Conservation (phyloP, 345 rosid genomes). For the Garcia nutans region DNA sequence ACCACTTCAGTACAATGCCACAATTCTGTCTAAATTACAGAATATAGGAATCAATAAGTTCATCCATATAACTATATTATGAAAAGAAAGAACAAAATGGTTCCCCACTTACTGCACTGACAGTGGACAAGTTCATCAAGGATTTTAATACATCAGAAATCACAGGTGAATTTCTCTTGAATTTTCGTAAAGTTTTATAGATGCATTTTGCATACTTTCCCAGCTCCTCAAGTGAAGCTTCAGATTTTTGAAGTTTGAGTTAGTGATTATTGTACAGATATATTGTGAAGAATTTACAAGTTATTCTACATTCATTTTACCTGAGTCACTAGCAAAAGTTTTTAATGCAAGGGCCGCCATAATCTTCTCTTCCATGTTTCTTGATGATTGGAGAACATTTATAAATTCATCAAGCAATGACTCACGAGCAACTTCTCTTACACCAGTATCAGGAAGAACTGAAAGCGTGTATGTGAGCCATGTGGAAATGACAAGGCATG, state of each 20-base stretch:
- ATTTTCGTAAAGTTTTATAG: constrained; percentile 50
- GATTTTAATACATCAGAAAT: constrained; percentile 56
- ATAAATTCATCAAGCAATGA: constrained; percentile 56
- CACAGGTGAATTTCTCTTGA: constrained; percentile 45
- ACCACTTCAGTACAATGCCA: constrained; percentile 51
- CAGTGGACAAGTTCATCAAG: constrained; percentile 52
- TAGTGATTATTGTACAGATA: not conserved
- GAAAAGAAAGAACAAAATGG: not conserved
- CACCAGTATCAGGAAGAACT: constrained; percentile 56
- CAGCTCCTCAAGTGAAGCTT: constrained; percentile 52
- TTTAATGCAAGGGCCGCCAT: constrained; percentile 57
- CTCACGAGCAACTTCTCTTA: constrained; percentile 39
- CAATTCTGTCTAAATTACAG: constrained; percentile 45
- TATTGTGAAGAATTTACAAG: not conserved
- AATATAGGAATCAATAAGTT: not conserved
- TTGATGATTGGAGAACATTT: constrained; percentile 59
- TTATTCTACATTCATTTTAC: constrained; percentile 24
- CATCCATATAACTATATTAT: not conserved
- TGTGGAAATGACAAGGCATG: constrained; percentile 54
- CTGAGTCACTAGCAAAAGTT: constrained; percentile 52
- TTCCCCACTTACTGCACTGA: constrained; percentile 53
- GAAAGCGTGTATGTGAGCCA: constrained; percentile 64
- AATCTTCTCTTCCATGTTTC: constrained; percentile 61
- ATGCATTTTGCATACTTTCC: constrained; percentile 60
- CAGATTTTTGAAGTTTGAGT: constrained; percentile 1